Percentiles rank a stretch among this genome's conserved stretches.
Conservation (phyloP, 108 stramenopile species). For the Stephanodiscus triporus region DNA sequence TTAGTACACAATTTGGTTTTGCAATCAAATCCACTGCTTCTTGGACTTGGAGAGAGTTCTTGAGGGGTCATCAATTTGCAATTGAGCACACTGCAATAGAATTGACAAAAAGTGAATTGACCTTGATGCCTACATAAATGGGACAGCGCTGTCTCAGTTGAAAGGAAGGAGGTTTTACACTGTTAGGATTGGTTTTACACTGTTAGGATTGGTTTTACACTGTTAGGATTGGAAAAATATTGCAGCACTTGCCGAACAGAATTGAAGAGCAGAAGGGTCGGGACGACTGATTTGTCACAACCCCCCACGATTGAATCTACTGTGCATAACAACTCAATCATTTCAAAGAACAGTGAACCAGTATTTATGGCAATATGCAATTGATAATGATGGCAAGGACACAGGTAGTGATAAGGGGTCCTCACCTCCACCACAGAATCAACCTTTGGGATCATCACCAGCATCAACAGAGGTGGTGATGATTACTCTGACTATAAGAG, state of each 20-base stretch:
- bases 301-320: not conserved
- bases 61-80: not conserved
- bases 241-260: not conserved
- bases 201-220: too few species aligned
- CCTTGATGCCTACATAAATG: not conserved
- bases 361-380: not conserved
- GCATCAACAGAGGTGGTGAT: too few species aligned
- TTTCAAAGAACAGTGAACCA: not conserved
- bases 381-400: not conserved
- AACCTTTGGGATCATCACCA: too few species aligned
- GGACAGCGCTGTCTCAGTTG: not conserved
- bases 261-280: not conserved
- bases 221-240: too few species aligned
- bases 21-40: not conserved
- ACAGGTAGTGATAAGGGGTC: not conserved
- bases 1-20: too few species aligned
- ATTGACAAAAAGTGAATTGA: not conserved
- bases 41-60: not conserved
- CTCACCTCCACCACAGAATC: too few species aligned
- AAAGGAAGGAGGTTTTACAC: not conserved
- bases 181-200: too few species aligned
- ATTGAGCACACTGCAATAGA: not conserved
- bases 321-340: not conserved
- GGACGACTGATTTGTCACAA: not conserved
- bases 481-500: not conserved